These are phyloP conservation scores for Podaxis sp. DNA, from an alignment of 768 basidiomycete genomes.

Conservation along the genomic window DNA sequence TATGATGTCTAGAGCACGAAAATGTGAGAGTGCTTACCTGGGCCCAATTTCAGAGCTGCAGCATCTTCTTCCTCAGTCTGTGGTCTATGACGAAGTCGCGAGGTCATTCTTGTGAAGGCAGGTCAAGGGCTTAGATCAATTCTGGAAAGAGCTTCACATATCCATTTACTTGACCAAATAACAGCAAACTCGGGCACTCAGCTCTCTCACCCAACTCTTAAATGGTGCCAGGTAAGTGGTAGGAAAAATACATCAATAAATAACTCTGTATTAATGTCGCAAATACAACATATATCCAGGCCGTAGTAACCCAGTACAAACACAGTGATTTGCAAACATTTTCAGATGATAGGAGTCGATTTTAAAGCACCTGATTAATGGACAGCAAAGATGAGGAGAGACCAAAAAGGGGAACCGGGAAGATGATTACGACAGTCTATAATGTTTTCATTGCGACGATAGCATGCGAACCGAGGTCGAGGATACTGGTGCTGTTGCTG, in stretches of 20 bases:
- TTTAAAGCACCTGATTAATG: conserved; percentile 1
- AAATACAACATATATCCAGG: conserved; percentile 1
- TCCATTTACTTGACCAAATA: neutral
- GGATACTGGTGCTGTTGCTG: neutral
- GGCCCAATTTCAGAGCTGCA: conserved; percentile 75
- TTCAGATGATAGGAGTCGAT: neutral
- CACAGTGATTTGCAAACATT: neutral
- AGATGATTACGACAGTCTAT: neutral
- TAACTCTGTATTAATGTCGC: conserved; percentile 5
- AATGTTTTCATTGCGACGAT: neutral
- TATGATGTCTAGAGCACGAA: neutral
- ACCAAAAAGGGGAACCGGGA: neutral
- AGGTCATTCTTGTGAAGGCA: conserved; percentile 36
- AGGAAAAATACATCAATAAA: neutral
- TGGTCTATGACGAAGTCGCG: conserved; percentile 61
- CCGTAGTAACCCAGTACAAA: neutral
- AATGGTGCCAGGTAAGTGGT: too few relatives aligned
- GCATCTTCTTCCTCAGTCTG: conserved; percentile 82
- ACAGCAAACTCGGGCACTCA: neutral
- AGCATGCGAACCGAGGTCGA: neutral
- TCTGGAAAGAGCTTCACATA: neutral
- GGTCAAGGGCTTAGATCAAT: neutral
- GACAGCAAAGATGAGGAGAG: neutral
- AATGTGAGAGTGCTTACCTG: conserved; percentile 39
- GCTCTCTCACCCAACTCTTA: too few relatives aligned